phyloP scores from a whole-genome alignment of 768 basidiomycete genomes.

The Peribolospora baueri region DNA sequence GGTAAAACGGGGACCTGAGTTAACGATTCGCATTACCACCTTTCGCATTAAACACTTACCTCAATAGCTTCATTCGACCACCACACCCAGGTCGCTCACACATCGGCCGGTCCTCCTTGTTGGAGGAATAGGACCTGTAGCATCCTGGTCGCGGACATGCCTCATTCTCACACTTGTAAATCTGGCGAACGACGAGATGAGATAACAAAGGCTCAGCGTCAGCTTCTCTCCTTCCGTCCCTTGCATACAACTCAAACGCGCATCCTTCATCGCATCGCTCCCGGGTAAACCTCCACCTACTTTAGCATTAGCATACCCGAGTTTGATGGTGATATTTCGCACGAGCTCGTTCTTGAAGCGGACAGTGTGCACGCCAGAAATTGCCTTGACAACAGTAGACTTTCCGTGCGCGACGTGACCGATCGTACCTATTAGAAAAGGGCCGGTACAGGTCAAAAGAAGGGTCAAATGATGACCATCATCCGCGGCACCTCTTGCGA shows the following conservation, averaged over 20 bases:
- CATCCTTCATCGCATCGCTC: not conserved
- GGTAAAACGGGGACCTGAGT: not conserved
- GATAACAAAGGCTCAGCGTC: not conserved
- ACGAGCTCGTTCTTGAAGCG: constrained; percentile 99
- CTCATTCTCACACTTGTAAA: constrained; percentile 90
- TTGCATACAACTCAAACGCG: not conserved
- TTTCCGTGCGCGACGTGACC: constrained; percentile 97
- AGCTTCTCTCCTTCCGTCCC: not conserved
- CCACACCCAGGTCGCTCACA: constrained; percentile 87
- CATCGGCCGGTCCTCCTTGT: constrained; percentile 78
- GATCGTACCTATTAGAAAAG: constrained; percentile 47
- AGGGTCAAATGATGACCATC: not conserved
- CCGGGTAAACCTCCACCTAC: constrained; percentile 25
- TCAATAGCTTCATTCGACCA: constrained; percentile 65
- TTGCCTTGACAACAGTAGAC: constrained; percentile 91
- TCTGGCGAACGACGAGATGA: constrained; percentile 27
- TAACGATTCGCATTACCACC: not conserved
- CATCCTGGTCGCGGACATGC: constrained; percentile 81
- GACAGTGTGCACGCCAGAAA: constrained; percentile 93
- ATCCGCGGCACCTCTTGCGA: not conserved
- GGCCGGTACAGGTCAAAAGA: not conserved
- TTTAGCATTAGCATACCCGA: constrained; percentile 97
- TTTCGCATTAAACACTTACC: constrained; percentile 20
- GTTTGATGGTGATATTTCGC: constrained; percentile 95
- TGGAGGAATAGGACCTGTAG: constrained; percentile 76